Conservation (phyloP, 2,329 filamentous ascomycete species). For the Xylariales sp. region DNA sequence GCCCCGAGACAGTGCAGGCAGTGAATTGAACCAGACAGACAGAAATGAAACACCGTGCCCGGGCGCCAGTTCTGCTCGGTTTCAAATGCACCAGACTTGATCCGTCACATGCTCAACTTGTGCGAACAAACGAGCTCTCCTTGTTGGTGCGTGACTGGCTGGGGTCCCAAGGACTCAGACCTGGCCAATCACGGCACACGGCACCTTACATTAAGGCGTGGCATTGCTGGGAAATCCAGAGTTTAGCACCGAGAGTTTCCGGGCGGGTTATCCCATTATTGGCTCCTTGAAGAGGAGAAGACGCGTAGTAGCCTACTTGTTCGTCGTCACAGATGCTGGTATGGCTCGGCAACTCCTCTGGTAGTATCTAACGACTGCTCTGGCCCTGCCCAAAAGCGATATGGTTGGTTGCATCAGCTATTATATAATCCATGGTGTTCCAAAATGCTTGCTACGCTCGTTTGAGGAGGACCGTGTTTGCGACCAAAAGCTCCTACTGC, state of each 20-base stretch:
- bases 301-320: no score
- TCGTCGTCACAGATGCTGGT: not conserved
- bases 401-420: not conserved
- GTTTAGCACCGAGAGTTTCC: not conserved
- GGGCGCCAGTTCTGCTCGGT: not conserved
- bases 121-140: slow-evolving; percentile 3
- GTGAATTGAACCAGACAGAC: not conserved
- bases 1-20: not conserved
- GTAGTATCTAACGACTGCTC: not conserved
- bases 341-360: not conserved
- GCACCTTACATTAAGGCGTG: slow-evolving; percentile 15
- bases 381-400: not conserved
- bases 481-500: not conserved
- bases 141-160: slow-evolving; percentile 1
- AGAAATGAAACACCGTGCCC: not conserved
- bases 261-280: slow-evolving; percentile 8
- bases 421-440: not conserved
- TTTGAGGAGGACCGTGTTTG: not conserved
- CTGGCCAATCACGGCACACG: slow-evolving; percentile 27
- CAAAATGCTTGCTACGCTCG: not conserved
- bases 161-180: not conserved
- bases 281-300: not conserved
- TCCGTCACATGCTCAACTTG: slow-evolving; percentile 25
- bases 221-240: slow-evolving; percentile 2
- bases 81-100: slow-evolving; percentile 15